Evolutionary conservation across 2,329 filamentous ascomycete genomes (phyloP).

Genomic region (Penicillium sclerotigenum): DNA sequence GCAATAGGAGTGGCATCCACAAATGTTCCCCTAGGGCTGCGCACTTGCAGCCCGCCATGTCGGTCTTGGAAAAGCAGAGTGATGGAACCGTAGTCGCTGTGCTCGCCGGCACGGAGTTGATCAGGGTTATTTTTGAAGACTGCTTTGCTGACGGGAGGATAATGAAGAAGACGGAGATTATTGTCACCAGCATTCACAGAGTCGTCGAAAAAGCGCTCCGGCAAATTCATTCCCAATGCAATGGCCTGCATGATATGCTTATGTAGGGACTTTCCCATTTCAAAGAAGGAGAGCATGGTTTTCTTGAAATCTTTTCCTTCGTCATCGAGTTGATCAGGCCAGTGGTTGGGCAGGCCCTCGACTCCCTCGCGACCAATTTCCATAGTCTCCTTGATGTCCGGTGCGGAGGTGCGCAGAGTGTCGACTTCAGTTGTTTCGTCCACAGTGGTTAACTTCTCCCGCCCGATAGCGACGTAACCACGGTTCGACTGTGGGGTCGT

Average conservation of each 20-base stretch:
- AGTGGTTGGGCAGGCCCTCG: slow-evolving; percentile 67
- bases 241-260: slow-evolving; percentile 78
- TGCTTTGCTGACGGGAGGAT: slow-evolving; percentile 64
- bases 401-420: slow-evolving; percentile 52
- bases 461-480: slow-evolving; percentile 67
- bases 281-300: slow-evolving; percentile 73
- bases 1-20: slow-evolving; percentile 80
- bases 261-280: slow-evolving; percentile 71
- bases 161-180: slow-evolving; percentile 71
- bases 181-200: slow-evolving; percentile 70
- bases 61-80: slow-evolving; percentile 57
- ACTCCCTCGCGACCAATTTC: slow-evolving; percentile 62
- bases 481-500: slow-evolving; percentile 69
- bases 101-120: slow-evolving; percentile 73
- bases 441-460: slow-evolving; percentile 67
- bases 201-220: slow-evolving; percentile 69
- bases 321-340: slow-evolving; percentile 60
- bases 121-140: slow-evolving; percentile 65
- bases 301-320: slow-evolving; percentile 61
- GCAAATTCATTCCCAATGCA: slow-evolving; percentile 73
- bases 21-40: slow-evolving; percentile 71
- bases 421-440: slow-evolving; percentile 57
- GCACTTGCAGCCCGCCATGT: slow-evolving; percentile 58
- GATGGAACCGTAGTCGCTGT: slow-evolving; percentile 62
- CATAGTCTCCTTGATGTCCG: slow-evolving; percentile 57